These are phyloP conservation scores for Lupinus albus DNA, from an alignment of 306 rosid genomes.

Conservation along the genomic window DNA sequence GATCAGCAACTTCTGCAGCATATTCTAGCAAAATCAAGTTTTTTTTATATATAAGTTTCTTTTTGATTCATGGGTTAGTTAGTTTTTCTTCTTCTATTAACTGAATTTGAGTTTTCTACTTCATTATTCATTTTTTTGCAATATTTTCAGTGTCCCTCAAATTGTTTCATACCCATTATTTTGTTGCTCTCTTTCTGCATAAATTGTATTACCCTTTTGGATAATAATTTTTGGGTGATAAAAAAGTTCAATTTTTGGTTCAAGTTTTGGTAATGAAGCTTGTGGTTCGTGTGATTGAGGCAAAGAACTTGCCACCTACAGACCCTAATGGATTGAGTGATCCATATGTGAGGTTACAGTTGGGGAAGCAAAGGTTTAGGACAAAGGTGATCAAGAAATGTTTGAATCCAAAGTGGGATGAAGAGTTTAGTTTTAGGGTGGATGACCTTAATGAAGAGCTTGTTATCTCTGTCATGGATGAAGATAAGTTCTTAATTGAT, in stretches of 20 bases:
- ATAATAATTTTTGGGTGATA: conserved; percentile 36
- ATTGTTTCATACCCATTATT: neutral
- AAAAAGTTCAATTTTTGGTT: conserved; percentile 39
- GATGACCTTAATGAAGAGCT: conserved; percentile 82
- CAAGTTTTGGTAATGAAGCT: conserved; percentile 64
- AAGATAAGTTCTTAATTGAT: conserved; percentile 87
- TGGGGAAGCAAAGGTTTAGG: conserved; percentile 82
- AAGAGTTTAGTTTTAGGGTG: conserved; percentile 78
- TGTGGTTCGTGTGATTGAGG: conserved; percentile 83
- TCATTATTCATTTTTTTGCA: conserved; percentile 14
- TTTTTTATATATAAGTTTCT: neutral
- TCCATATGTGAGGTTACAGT: conserved; percentile 85
- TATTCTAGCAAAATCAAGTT: conserved; percentile 1
- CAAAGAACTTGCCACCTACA: conserved; percentile 78
- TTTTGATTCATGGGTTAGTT: neutral
- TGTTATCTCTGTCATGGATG: conserved; percentile 74
- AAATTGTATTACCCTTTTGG: conserved; percentile 38
- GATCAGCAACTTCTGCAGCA: conserved; percentile 25
- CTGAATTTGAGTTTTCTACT: conserved; percentile 18
- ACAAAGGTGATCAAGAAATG: conserved; percentile 88
- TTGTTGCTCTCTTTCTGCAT: conserved; percentile 1
- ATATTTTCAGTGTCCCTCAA: neutral
- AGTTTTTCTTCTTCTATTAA: conserved; percentile 13
- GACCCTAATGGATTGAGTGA: conserved; percentile 90
- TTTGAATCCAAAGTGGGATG: conserved; percentile 86